Percentiles rank a stretch among this genome's conserved stretches.
Evolutionary conservation across 2,329 filamentous ascomycete species (phyloP).

Genomic region (Aspergillus candidus): DNA sequence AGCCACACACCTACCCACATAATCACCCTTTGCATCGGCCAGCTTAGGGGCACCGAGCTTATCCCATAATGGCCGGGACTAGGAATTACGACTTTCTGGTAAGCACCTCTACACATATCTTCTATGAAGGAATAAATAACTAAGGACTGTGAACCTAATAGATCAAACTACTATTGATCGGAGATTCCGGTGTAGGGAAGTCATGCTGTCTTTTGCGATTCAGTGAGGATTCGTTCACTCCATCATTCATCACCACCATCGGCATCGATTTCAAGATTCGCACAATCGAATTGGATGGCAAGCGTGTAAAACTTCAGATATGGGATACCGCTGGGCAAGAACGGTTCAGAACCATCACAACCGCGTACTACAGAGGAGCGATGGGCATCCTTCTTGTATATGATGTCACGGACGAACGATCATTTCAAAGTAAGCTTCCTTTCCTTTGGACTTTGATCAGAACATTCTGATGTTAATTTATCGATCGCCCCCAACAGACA

Average conservation of each 20-base stretch:
- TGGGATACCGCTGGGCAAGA: conserved; percentile 99
- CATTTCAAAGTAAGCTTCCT: conserved; percentile 76
- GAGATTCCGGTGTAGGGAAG: conserved; percentile 94
- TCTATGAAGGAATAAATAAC: conserved; percentile 8
- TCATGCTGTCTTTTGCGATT: conserved; percentile 95
- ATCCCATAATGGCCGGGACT: conserved; percentile 74
- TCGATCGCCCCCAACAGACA: conserved; percentile 56
- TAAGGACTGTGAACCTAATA: conserved; percentile 35
- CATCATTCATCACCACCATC: conserved; percentile 97
- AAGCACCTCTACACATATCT: conserved; percentile 35
- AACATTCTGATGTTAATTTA: conserved; percentile 8
- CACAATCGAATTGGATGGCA: conserved; percentile 97
- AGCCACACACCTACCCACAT: too few relatives aligned
- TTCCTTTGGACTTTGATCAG: not conserved
- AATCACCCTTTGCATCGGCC: too few relatives aligned
- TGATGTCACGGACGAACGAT: conserved; percentile 94
- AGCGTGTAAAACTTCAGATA: conserved; percentile 98
- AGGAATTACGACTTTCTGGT: conserved; percentile 99
- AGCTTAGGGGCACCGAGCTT: not conserved
- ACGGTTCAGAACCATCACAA: conserved; percentile 97
- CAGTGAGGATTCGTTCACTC: conserved; percentile 95
- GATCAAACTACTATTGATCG: conserved; percentile 96
- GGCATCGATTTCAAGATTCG: conserved; percentile 99
- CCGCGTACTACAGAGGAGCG: conserved; percentile 94
- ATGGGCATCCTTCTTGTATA: conserved; percentile 98